phyloP scores from a whole-genome alignment of 176 grass and related monocot genomes.

The Sorghum bicolor region Sorghum_bicolor_NCBIv3 NC_012872.2:9714001-9714500 shows the following conservation, averaged over 20 bases:
- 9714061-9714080: conserved; percentile 30
- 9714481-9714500: background rate
- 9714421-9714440: background rate
- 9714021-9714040: conserved; percentile 66
- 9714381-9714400: background rate
- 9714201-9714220: background rate
- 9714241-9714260: conserved; percentile 95
- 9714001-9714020: conserved; percentile 58
- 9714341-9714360: background rate
- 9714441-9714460: background rate
- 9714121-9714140: background rate
- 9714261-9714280: conserved; percentile 87
- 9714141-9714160: background rate
- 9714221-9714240: conserved; percentile 20
- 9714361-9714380: no score
- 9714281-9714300: conserved; percentile 70
- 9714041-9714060: background rate
- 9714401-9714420: background rate
- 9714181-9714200: background rate
- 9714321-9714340: background rate
- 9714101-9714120: conserved; percentile 66
- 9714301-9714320: conserved; percentile 28
- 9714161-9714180: background rate
- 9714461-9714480: background rate
- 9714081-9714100: conserved; percentile 78